Conservation (phyloP, 2,329 filamentous ascomycete genomes). For the Sclerotinia nivalis region DNA sequence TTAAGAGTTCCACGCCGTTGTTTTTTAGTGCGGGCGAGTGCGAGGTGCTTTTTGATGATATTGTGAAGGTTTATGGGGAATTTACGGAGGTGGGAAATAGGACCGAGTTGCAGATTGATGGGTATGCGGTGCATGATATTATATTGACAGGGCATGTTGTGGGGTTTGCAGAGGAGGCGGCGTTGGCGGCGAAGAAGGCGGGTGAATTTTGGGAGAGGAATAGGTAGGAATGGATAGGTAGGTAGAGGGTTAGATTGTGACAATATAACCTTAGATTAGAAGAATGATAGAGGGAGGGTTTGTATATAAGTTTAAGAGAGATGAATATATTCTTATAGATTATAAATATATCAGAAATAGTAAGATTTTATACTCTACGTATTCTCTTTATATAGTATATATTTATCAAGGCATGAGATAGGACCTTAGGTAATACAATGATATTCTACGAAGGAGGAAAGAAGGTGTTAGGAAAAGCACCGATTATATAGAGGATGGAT, state of each 20-base stretch:
- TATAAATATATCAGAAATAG: too few species aligned
- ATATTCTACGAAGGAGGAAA: too few species aligned
- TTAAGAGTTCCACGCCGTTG: slow-evolving; percentile 44
- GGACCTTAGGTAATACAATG: too few species aligned
- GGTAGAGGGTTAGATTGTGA: background rate
- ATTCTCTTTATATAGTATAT: too few species aligned
- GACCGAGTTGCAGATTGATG: slow-evolving; percentile 46
- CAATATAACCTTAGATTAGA: too few species aligned
- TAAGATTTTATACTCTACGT: too few species aligned
- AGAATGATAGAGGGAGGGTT: too few species aligned
- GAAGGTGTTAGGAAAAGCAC: too few species aligned
- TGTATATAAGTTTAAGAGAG: too few species aligned
- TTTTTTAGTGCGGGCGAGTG: slow-evolving; percentile 46
- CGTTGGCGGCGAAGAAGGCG: slow-evolving; percentile 25
- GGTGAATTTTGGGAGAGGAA: slow-evolving; percentile 12
- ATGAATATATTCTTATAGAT: too few species aligned
- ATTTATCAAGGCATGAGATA: too few species aligned
- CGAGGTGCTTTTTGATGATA: slow-evolving; percentile 48
- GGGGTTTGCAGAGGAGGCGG: slow-evolving; percentile 46
- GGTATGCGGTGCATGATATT: slow-evolving; percentile 50
- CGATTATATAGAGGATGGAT: too few species aligned
- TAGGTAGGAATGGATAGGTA: slow-evolving; percentile 4
- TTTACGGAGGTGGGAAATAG: slow-evolving; percentile 46
- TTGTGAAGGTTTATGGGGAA: slow-evolving; percentile 42
- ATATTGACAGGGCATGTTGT: slow-evolving; percentile 44